Conservation (phyloP, 2,329 filamentous ascomycete genomes). For the Scedosporium minutisporum region DNA sequence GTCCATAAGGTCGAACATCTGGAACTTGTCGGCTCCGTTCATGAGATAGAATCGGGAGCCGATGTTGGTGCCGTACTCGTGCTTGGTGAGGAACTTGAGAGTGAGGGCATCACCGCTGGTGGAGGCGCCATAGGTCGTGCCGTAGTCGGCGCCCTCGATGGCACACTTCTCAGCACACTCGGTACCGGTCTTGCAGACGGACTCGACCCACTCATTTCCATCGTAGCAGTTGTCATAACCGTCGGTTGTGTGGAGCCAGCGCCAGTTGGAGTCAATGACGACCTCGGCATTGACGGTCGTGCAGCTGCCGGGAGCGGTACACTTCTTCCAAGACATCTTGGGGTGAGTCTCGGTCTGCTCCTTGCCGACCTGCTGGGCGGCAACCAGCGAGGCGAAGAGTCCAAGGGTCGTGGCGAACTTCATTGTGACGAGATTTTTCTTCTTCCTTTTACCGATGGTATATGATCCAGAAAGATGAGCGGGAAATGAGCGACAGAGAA, state of each 20-base stretch:
- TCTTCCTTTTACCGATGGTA: not conserved
- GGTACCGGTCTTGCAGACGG: conserved; percentile 26
- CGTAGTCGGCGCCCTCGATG: conserved; percentile 36
- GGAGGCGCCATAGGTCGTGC: conserved; percentile 34
- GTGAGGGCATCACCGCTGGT: conserved; percentile 34
- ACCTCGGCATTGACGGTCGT: conserved; percentile 30
- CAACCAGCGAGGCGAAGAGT: conserved; percentile 18
- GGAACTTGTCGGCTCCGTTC: conserved; percentile 42
- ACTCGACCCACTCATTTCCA: conserved; percentile 25
- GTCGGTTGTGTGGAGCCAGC: conserved; percentile 36
- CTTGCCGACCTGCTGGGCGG: conserved; percentile 32
- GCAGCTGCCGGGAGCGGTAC: conserved; percentile 30
- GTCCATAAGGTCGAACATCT: conserved; percentile 50
- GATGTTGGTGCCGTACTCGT: conserved; percentile 28
- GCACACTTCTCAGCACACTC: conserved; percentile 34
- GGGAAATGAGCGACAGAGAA: not conserved
- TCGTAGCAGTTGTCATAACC: conserved; percentile 38
- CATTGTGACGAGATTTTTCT: not conserved
- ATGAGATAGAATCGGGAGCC: conserved; percentile 49
- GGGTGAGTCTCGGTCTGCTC: conserved; percentile 27
- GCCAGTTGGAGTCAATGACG: conserved; percentile 43
- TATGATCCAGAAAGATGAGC: not conserved
- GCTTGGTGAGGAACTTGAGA: conserved; percentile 41
- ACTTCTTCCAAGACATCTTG: conserved; percentile 33
- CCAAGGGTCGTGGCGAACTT: not conserved